Conservation (phyloP, 768 basidiomycete genomes). For the Tricholoma furcatifolium region DNA sequence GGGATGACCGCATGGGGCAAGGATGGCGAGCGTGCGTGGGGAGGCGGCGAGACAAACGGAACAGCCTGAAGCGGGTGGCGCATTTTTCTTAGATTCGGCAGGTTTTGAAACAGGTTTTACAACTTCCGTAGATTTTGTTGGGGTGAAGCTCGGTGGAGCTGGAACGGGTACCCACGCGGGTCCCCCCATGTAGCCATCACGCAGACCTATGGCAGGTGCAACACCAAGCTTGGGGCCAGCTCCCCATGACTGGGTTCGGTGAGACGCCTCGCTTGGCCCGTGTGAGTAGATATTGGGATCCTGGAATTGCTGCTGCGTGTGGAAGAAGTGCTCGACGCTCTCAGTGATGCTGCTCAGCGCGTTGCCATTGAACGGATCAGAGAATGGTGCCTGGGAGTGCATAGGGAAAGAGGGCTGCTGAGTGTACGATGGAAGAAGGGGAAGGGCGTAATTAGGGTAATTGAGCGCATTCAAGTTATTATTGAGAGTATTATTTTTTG, state of each 20-base stretch:
- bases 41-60: constrained; percentile 59
- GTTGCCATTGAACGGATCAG: constrained; percentile 41
- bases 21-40: constrained; percentile 53
- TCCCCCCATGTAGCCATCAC: constrained; percentile 9
- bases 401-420: constrained; percentile 25
- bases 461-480: constrained; percentile 28
- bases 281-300: constrained; percentile 17
- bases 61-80: constrained; percentile 36
- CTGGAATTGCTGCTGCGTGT: constrained; percentile 31
- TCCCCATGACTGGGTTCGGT: constrained; percentile 7
- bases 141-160: constrained; percentile 6
- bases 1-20: constrained; percentile 74
- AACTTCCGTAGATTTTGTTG: background rate
- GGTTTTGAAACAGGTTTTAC: background rate
- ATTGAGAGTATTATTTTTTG: constrained; percentile 22
- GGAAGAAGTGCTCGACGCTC: constrained; percentile 43
- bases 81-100: constrained; percentile 4
- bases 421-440: constrained; percentile 21
- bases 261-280: constrained; percentile 10
- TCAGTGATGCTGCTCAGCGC: constrained; percentile 36
- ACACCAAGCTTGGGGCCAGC: background rate
- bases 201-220: background rate
- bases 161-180: constrained; percentile 23
- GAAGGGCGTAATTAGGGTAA: constrained; percentile 32
- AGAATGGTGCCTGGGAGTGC: constrained; percentile 27